Conservation (phyloP, 495 filamentous ascomycete genomes). For the Talaromyces liani region DNA sequence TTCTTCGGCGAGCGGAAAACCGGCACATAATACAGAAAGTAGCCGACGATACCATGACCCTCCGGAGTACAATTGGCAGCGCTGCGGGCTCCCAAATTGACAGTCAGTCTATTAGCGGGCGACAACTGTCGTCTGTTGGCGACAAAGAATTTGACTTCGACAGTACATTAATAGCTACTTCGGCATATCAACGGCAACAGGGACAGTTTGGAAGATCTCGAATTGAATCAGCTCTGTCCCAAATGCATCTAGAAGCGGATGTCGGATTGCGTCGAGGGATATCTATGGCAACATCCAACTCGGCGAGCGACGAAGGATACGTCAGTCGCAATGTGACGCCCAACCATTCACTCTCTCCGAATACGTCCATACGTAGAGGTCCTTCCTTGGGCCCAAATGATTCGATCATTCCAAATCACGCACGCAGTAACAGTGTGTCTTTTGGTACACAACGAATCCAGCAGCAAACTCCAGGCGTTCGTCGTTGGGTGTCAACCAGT, state of each 20-base stretch:
- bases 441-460: conserved; percentile 10
- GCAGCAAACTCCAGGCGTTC: conserved; percentile 10
- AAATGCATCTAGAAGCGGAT: not conserved
- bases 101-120: conserved; percentile 22
- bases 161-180: conserved; percentile 18
- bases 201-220: not conserved
- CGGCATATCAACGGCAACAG: conserved; percentile 20
- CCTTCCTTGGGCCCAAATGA: conserved; percentile 6
- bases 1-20: conserved; percentile 28
- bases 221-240: not conserved
- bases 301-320: conserved; percentile 20
- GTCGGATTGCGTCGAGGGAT: not conserved
- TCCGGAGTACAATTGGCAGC: conserved; percentile 23
- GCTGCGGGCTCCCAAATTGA: conserved; percentile 19
- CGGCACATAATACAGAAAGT: conserved; percentile 33
- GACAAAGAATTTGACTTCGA: conserved; percentile 30
- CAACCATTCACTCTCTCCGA: conserved; percentile 13
- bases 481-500: conserved; percentile 19
- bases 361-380: conserved; percentile 15
- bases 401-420: conserved; percentile 12
- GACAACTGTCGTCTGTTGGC: conserved; percentile 19
- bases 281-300: not conserved
- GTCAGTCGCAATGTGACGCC: conserved; percentile 13
- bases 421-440: conserved; percentile 21
- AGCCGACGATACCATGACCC: conserved; percentile 32